Base-by-base conservation (phyloP, 345 rosid genomes). In the Carallia brachiata region DNA sequence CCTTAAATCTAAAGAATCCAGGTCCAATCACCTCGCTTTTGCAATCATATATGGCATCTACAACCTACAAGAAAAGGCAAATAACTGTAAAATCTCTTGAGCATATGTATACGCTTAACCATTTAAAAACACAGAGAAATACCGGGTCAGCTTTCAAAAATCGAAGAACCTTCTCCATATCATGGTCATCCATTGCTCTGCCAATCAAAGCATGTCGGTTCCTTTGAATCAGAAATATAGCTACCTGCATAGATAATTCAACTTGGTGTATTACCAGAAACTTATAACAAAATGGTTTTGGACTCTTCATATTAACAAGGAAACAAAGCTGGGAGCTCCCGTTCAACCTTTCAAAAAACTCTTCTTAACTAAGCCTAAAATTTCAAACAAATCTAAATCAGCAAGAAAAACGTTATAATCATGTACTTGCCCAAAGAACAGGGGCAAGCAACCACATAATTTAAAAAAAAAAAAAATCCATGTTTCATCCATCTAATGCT, bases 21-120 rank as follows among this genome's bases (percentile, higher is more conserved):
- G 98, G 98, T 65, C 97, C 98, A 81, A 94, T 94, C 76, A 94
- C 98, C 86, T 94, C 97, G 37, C 98, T 94, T 84, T 94, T 94
- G 86, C 98, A 94, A 82, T 94, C 98, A 72, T 94, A 94, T 68
- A 94, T 53, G 69, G 98, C 67, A 86, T 94, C 98, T 65, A 94
- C 97, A 74, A 84, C 98, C 98, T 94, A 73, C 72, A 81, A 67
- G 62, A 78, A 62, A 67, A 65, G 31, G 58, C 44, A 54, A 53
- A 53, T 28, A 65, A 40, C 7, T 16, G 18, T 81, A 30, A 68
- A 69, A 70, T 34, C 12, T 67, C 17, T 7, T 36, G 36, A 12
- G 17, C 61, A 64, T 2, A 32, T 62, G 40, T 36, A 44, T 5
- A 31, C 15, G 61, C 28, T 32, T 6, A 27, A 18, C 5, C 8